Conservation (phyloP, 2,329 filamentous ascomycete species). For the Didymella arachidicola region DNA sequence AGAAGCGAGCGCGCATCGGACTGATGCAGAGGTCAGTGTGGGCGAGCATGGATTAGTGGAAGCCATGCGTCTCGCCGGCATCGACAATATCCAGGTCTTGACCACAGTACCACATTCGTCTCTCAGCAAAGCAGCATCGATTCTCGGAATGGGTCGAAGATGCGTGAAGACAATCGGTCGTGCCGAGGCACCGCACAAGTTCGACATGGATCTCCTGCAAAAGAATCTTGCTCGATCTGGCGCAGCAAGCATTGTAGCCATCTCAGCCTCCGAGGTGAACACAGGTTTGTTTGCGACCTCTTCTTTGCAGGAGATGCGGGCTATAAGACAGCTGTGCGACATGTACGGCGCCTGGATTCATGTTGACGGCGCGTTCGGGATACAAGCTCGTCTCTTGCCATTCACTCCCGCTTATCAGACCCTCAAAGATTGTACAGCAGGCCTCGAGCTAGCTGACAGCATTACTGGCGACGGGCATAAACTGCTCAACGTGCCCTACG, state of each 20-base stretch:
- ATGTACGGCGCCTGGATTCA: constrained; percentile 84
- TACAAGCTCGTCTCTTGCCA: constrained; percentile 73
- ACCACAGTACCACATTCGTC: constrained; percentile 87
- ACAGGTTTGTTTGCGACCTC: constrained; percentile 79
- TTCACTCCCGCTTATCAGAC: constrained; percentile 64
- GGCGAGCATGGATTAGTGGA: constrained; percentile 74
- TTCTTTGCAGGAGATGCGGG: constrained; percentile 64
- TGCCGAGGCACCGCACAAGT: constrained; percentile 67
- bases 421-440: constrained; percentile 63
- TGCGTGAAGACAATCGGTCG: constrained; percentile 69
- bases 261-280: constrained; percentile 92
- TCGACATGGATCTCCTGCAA: constrained; percentile 74
- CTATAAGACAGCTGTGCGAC: constrained; percentile 74
- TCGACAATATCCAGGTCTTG: constrained; percentile 76
- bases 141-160: constrained; percentile 78
- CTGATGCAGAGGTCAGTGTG: constrained; percentile 53
- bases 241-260: constrained; percentile 74
- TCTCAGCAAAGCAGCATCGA: constrained; percentile 79
- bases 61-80: constrained; percentile 69
- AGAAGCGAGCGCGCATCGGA: constrained; percentile 53
- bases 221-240: constrained; percentile 61
- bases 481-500: constrained; percentile 92
- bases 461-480: constrained; percentile 90
- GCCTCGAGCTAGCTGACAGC: constrained; percentile 83
- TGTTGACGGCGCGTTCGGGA: constrained; percentile 88